Conservation (phyloP, 2,329 filamentous ascomycete genomes). For the Calonectria multiphialidica region DNA sequence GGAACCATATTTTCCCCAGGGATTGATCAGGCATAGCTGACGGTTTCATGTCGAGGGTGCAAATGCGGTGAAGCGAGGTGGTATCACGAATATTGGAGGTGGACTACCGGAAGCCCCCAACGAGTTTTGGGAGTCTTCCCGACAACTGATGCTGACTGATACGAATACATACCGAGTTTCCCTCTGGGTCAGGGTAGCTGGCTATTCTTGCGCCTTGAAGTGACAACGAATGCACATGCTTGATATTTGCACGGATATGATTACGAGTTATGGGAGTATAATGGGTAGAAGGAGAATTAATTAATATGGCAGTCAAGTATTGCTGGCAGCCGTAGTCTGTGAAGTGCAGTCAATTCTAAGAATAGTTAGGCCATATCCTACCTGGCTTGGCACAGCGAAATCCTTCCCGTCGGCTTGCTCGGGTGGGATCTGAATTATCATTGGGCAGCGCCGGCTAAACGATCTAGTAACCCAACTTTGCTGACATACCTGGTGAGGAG, state of each 20-base stretch:
- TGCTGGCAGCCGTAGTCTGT: not conserved
- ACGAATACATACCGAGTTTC: not conserved
- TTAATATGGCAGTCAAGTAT: not conserved
- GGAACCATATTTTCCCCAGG: not conserved
- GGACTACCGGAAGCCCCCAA: too few species aligned
- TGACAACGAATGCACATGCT: not conserved
- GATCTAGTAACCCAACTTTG: not conserved
- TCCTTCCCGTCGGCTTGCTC: slow-evolving; percentile 12
- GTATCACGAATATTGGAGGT: too few species aligned
- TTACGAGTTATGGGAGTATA: not conserved
- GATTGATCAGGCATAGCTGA: too few species aligned
- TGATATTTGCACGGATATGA: not conserved
- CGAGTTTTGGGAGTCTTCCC: too few species aligned
- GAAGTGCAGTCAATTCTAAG: not conserved
- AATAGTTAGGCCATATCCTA: not conserved
- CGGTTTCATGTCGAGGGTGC: not conserved
- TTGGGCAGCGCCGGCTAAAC: slow-evolving; percentile 7
- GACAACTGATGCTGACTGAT: too few species aligned
- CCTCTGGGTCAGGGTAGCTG: not conserved
- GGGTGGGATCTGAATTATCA: slow-evolving; percentile 13
- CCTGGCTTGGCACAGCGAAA: not conserved
- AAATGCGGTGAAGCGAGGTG: not conserved
- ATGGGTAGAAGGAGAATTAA: not conserved
- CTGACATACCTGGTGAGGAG: slow-evolving; percentile 2
- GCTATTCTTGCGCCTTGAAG: not conserved